Evolutionary conservation across 176 grass and related monocot species (phyloP).

Genomic region (Stipa capillata): DNA sequence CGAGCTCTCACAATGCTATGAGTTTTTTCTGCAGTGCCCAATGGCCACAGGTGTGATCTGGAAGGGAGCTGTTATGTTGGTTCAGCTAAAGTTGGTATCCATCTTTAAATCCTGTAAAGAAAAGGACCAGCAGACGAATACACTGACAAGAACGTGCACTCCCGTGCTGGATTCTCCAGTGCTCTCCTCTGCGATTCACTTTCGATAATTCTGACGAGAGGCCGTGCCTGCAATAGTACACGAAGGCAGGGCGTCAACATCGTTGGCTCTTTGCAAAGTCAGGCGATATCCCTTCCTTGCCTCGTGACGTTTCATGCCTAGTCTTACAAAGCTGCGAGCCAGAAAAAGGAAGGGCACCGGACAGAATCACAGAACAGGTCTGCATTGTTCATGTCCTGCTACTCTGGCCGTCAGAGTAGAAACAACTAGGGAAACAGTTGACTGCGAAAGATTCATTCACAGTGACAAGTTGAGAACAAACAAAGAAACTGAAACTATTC

Average conservation of each 20-base stretch:
- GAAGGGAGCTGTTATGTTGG: neutral
- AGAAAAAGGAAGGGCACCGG: neutral
- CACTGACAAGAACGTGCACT: neutral
- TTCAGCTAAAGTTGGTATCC: neutral
- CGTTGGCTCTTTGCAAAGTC: neutral
- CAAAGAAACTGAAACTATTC: neutral
- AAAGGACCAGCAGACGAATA: neutral
- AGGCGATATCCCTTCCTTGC: slow-evolving; percentile 10
- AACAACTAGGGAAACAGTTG: neutral
- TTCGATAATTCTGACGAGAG: neutral
- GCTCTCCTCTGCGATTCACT: neutral
- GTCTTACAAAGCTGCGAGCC: neutral
- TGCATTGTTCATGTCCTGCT: neutral
- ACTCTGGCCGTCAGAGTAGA: neutral
- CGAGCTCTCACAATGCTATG: neutral
- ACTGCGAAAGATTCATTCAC: neutral
- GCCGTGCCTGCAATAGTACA: neutral
- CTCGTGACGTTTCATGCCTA: neutral
- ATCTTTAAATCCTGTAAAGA: neutral
- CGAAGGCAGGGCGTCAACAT: neutral
- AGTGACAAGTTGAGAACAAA: neutral
- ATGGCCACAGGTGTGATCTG: neutral
- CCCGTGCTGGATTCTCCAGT: neutral
- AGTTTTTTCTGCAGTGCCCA: neutral
- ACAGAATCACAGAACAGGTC: neutral